A percentile compares a stretch with the other conserved stretches of the same genome.
Conservation (phyloP, 2,329 filamentous ascomycete species). For the Colletotrichum higginsianum region DNA sequence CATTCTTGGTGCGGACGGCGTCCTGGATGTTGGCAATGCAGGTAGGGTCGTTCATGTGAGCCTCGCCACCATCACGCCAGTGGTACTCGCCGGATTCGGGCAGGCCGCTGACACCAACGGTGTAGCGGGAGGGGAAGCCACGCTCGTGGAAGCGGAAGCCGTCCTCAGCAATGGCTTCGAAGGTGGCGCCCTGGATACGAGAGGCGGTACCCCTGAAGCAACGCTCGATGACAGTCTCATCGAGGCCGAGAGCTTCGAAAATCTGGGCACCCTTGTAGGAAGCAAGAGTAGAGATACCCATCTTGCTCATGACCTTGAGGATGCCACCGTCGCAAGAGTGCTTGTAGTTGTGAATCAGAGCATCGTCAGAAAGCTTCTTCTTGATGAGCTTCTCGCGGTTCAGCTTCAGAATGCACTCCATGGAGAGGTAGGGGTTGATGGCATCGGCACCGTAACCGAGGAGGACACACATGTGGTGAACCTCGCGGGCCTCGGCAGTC, state of each 20-base stretch:
- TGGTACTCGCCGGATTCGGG: conserved; percentile 97
- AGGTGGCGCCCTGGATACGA: conserved; percentile 93
- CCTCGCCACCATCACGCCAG: conserved; percentile 96
- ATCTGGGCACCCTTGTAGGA: conserved; percentile 99
- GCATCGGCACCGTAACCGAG: conserved; percentile 96
- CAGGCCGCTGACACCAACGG: conserved; percentile 83
- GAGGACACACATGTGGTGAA: conserved; percentile 99
- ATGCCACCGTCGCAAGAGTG: conserved; percentile 97
- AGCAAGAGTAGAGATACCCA: conserved; percentile 97
- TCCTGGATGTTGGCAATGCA: conserved; percentile 98
- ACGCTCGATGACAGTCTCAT: conserved; percentile 91
- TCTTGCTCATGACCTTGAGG: conserved; percentile 99
- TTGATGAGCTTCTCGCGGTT: conserved; percentile 93
- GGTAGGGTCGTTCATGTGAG: conserved; percentile 94
- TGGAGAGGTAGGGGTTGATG: conserved; percentile 93
- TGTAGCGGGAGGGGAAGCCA: conserved; percentile 86
- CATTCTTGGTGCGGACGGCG: conserved; percentile 95
- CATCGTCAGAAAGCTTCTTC: conserved; percentile 86
- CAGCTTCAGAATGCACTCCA: conserved; percentile 98
- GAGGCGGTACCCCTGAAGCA: conserved; percentile 97
- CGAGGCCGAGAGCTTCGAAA: conserved; percentile 94
- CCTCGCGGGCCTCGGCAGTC: conserved; percentile 95
- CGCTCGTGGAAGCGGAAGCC: conserved; percentile 95
- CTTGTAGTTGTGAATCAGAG: conserved; percentile 95
- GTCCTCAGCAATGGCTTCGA: conserved; percentile 93